phyloP scores from a whole-genome alignment of 768 basidiomycete genomes.

The Pulveroboletus ravenelii region DNA sequence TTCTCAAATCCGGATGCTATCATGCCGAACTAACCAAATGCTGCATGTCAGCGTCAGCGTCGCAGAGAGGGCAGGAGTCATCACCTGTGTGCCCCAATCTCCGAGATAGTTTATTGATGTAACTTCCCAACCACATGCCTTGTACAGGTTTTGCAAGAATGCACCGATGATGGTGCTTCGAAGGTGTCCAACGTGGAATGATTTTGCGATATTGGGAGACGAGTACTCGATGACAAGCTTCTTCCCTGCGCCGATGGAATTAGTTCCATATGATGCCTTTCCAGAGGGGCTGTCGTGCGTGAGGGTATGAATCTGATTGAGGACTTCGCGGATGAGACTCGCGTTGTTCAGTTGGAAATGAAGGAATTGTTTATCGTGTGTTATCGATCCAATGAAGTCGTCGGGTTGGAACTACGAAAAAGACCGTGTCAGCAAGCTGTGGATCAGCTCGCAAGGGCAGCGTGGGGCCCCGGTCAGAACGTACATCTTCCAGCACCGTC shows the following conservation, averaged over 20 bases:
- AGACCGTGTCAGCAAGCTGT: neutral
- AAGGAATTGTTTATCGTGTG: constrained; percentile 74
- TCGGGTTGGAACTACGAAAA: constrained; percentile 73
- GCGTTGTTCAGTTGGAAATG: constrained; percentile 70
- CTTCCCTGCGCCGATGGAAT: constrained; percentile 73
- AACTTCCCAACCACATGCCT: constrained; percentile 92
- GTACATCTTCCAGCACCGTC: constrained; percentile 68
- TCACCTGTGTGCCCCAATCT: constrained; percentile 97
- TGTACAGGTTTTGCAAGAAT: constrained; percentile 87
- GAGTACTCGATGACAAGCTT: constrained; percentile 88
- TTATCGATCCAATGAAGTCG: constrained; percentile 67
- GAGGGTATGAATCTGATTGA: constrained; percentile 69
- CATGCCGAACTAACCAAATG: constrained; percentile 60
- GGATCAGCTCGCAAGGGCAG: no score
- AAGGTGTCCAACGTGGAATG: constrained; percentile 96
- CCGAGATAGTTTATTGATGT: constrained; percentile 90
- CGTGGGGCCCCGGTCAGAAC: constrained; percentile 20
- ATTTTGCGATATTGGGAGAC: constrained; percentile 96
- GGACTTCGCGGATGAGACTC: constrained; percentile 59
- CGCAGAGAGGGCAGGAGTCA: no score
- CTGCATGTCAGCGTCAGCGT: neutral
- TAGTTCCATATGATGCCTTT: constrained; percentile 76
- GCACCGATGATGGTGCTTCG: constrained; percentile 99
- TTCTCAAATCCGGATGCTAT: constrained; percentile 89
- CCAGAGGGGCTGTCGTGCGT: constrained; percentile 58